Evolutionary conservation across 495 filamentous ascomycete genomes (phyloP).

Genomic region (Trichocladium antarcticum): DNA sequence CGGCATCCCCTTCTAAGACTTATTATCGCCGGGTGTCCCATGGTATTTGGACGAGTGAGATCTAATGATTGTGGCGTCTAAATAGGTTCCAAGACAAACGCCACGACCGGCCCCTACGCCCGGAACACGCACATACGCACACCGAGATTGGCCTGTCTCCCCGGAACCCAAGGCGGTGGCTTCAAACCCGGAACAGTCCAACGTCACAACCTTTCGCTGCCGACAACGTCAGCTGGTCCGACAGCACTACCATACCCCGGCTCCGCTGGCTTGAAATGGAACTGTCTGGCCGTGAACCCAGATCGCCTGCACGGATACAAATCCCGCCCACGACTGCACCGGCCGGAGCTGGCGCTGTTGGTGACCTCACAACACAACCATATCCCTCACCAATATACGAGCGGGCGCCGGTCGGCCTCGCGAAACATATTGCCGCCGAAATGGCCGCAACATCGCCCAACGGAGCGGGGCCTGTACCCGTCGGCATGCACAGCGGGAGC

Average conservation of each 20-base stretch:
- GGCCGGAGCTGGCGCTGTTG: slow-evolving; percentile 3
- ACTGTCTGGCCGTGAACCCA: slow-evolving; percentile 5
- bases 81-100: neutral
- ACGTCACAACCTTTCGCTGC: slow-evolving; percentile 6
- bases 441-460: slow-evolving; percentile 15
- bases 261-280: slow-evolving; percentile 10
- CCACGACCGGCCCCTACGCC: neutral
- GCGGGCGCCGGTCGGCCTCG: neutral
- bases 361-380: neutral
- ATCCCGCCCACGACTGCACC: neutral
- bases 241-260: slow-evolving; percentile 1
- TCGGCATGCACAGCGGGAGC: slow-evolving; percentile 25
- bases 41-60: neutral
- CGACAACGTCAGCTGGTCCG: neutral
- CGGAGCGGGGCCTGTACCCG: slow-evolving; percentile 6
- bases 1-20: neutral
- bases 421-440: neutral
- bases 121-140: neutral
- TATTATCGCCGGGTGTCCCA: neutral
- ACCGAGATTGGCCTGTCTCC: slow-evolving; percentile 4
- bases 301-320: neutral
- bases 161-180: slow-evolving; percentile 17
- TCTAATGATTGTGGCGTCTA: neutral
- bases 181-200: slow-evolving; percentile 9
- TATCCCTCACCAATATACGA: slow-evolving; percentile 8